A percentile compares a stretch with the other conserved stretches of the same genome.
These are phyloP conservation scores for Meira nashicola DNA, from an alignment of 1,284 basidiomycete species.

Conservation along the genomic window DNA sequence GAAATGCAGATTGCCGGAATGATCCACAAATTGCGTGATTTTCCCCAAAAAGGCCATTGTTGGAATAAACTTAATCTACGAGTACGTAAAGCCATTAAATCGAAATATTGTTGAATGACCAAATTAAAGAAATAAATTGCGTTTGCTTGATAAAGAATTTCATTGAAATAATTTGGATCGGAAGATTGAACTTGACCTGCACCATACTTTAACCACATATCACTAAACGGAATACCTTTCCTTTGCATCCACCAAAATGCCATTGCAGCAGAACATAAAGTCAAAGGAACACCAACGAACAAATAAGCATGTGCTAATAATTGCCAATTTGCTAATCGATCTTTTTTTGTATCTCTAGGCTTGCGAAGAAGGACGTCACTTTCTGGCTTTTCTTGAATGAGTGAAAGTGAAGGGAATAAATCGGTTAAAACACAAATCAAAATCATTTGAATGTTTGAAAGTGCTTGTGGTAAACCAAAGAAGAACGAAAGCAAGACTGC, in stretches of 20 bases:
- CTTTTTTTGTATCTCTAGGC: constrained; percentile 63
- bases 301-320: constrained; percentile 66
- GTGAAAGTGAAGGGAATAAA: constrained; percentile 56
- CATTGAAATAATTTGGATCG: constrained; percentile 46
- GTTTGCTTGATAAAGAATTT: constrained; percentile 54
- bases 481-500: constrained; percentile 62
- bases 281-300: constrained; percentile 62
- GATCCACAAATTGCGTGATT: constrained; percentile 28
- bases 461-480: constrained; percentile 59
- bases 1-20: constrained; percentile 28
- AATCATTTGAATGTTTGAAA: constrained; percentile 57
- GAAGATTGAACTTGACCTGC: constrained; percentile 49
- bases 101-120: constrained; percentile 65
- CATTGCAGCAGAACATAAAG: constrained; percentile 56
- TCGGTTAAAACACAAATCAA: constrained; percentile 64
- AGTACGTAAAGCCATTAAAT: constrained; percentile 55
- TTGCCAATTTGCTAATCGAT: constrained; percentile 57
- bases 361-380: constrained; percentile 60
- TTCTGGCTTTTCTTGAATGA: constrained; percentile 63
- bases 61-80: constrained; percentile 57
- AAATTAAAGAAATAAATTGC: constrained; percentile 61
- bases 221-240: constrained; percentile 58
- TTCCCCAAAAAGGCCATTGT: constrained; percentile 24
- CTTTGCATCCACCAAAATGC: constrained; percentile 60
- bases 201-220: constrained; percentile 60